Evolutionary conservation across 208 protist species (phyloP).

Genomic region (Trypanosoma platydactyli): DNA sequence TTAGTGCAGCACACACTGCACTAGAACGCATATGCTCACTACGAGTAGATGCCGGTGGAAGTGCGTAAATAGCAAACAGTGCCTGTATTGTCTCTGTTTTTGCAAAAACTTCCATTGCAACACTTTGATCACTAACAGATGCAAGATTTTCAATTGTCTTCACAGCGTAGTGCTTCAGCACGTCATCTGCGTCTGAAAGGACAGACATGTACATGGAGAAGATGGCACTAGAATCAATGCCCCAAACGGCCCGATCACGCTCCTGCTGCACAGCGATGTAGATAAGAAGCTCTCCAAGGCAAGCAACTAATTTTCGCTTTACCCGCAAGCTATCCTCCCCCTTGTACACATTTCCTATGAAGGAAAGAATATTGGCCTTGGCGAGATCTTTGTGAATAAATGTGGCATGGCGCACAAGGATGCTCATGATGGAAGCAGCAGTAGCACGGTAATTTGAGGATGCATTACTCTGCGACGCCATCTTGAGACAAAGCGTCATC

Average conservation of each 20-base stretch:
- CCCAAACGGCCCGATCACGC: slow-evolving; percentile 60
- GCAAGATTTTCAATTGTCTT: slow-evolving; percentile 91
- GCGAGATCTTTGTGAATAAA: slow-evolving; percentile 72
- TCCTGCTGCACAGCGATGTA: slow-evolving; percentile 84
- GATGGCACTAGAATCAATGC: slow-evolving; percentile 39
- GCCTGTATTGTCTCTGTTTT: slow-evolving; percentile 50
- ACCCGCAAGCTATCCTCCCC: slow-evolving; percentile 61
- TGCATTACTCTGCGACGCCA: slow-evolving; percentile 51
- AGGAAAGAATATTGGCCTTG: slow-evolving; percentile 60
- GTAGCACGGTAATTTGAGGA: slow-evolving; percentile 51
- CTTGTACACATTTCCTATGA: slow-evolving; percentile 53
- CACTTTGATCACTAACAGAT: slow-evolving; percentile 52
- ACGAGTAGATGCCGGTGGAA: slow-evolving; percentile 39
- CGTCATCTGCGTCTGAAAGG: slow-evolving; percentile 69
- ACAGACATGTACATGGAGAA: slow-evolving; percentile 47
- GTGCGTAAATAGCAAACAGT: slow-evolving; percentile 66
- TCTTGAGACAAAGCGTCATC: slow-evolving; percentile 84
- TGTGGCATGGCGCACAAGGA: slow-evolving; percentile 86
- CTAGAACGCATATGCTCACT: slow-evolving; percentile 83
- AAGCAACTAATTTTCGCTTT: slow-evolving; percentile 74
- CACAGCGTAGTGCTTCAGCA: slow-evolving; percentile 86
- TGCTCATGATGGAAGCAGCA: slow-evolving; percentile 80
- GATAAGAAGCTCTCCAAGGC: slow-evolving; percentile 89
- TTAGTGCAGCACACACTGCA: slow-evolving; percentile 76
- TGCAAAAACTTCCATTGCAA: slow-evolving; percentile 56